A percentile compares a stretch with the other conserved stretches of the same genome.
These are phyloP conservation scores for Hypoxylon sp. DNA, from an alignment of 2,329 filamentous ascomycete genomes.

Conservation along the genomic window DNA sequence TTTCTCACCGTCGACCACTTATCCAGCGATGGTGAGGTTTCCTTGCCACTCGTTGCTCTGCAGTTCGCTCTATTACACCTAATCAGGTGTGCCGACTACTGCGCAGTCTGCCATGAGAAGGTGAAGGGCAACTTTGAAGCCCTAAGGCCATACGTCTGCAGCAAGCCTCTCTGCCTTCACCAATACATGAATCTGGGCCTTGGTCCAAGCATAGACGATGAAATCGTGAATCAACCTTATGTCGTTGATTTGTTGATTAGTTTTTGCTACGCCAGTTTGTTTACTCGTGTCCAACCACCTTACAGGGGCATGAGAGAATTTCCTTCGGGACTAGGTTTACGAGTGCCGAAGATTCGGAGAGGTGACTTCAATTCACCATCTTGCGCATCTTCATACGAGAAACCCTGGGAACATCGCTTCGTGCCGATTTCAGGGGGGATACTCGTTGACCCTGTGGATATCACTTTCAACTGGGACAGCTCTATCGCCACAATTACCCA, in stretches of 20 bases:
- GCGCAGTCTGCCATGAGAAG: conserved; percentile 83
- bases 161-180: conserved; percentile 80
- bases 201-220: conserved; percentile 86
- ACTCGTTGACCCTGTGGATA: conserved; percentile 43
- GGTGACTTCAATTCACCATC: too few species aligned
- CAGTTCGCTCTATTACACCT: conserved; percentile 84
- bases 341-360: conserved; percentile 48
- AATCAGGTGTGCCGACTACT: conserved; percentile 86
- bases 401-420: too few species aligned
- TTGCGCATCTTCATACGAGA: neutral
- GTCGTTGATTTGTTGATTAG: conserved; percentile 88
- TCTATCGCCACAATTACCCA: conserved; percentile 25
- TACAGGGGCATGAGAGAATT: conserved; percentile 57
- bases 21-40: conserved; percentile 54
- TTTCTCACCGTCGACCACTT: conserved; percentile 52
- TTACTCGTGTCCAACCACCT: conserved; percentile 54
- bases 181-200: conserved; percentile 91
- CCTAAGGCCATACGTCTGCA: conserved; percentile 84
- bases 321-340: conserved; percentile 56
- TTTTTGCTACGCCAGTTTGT: conserved; percentile 77
- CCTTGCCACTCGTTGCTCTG: conserved; percentile 71
- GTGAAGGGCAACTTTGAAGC: conserved; percentile 75
- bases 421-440: neutral
- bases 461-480: conserved; percentile 34
- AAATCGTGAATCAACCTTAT: conserved; percentile 81